Percentiles rank a stretch among this genome's conserved stretches.
phyloP scores from a whole-genome alignment of 345 rosid species.

The Eucalyptus albens region DNA sequence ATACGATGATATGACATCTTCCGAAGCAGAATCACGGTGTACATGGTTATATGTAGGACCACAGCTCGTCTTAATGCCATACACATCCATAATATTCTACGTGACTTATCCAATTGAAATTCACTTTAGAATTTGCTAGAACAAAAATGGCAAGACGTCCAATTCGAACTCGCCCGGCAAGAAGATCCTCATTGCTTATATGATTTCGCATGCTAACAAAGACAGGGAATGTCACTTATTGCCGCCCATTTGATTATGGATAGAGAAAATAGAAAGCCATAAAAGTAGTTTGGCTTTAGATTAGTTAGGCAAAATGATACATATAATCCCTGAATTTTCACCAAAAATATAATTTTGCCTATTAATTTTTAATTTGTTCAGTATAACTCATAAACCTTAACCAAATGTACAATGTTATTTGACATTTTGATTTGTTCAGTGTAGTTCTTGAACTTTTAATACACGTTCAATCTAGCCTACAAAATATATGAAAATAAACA shows the following conservation, averaged over 20 bases:
- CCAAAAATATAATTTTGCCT: no score
- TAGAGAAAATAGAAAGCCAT: neutral
- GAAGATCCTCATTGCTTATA: neutral
- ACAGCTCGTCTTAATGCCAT: neutral
- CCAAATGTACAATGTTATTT: accelerated
- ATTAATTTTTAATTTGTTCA: no score
- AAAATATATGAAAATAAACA: neutral
- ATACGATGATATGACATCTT: neutral
- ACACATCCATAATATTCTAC: neutral
- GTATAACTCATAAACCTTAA: accelerated
- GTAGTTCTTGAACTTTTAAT: accelerated
- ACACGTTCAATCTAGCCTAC: accelerated
- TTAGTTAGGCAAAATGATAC: neutral
- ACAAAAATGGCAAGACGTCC: neutral
- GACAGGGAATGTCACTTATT: neutral
- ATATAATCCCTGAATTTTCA: neutral
- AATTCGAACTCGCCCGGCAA: neutral
- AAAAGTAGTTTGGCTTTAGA: neutral
- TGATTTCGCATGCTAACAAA: neutral
- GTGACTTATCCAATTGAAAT: neutral
- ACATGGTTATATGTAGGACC: neutral
- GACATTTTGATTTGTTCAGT: no score
- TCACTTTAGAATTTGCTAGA: neutral
- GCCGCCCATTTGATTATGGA: neutral
- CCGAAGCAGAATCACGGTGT: neutral